Percentiles rank a stretch among this genome's conserved stretches.
phyloP scores from a whole-genome alignment of 805 yeast species.

The Maudiozyma bulderi region DNA sequence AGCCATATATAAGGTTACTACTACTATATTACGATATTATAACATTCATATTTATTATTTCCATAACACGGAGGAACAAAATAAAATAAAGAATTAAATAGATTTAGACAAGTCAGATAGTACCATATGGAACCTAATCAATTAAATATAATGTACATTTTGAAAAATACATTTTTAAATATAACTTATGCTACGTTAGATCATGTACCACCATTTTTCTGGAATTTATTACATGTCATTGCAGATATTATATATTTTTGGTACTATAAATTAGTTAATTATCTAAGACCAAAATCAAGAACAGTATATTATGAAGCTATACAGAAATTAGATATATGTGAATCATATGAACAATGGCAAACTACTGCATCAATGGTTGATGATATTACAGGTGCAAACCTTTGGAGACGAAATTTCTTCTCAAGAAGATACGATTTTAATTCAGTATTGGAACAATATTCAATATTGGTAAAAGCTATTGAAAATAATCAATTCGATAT shows the following conservation, averaged over 20 bases:
- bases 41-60: not conserved
- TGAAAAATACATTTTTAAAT: constrained; percentile 17
- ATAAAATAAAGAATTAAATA: not conserved
- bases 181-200: constrained; percentile 25
- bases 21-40: too few relatives aligned
- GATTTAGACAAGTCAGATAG: too few relatives aligned
- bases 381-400: constrained; percentile 41
- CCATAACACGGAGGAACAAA: not conserved
- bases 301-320: constrained; percentile 34
- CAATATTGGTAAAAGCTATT: constrained; percentile 53
- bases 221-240: constrained; percentile 33
- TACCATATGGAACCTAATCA: too few relatives aligned
- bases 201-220: constrained; percentile 34
- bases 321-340: constrained; percentile 41
- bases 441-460: constrained; percentile 65
- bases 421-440: constrained; percentile 76
- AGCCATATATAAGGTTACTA: too few relatives aligned
- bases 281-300: constrained; percentile 25
- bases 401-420: constrained; percentile 77
- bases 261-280: constrained; percentile 23
- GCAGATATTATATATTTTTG: constrained; percentile 37
- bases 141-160: constrained; percentile 2
- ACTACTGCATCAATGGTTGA: constrained; percentile 41
- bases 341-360: constrained; percentile 65
- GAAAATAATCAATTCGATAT: constrained; percentile 42